Conservation (phyloP, 345 rosid species). For the Arabidopsis thaliana region DNA sequence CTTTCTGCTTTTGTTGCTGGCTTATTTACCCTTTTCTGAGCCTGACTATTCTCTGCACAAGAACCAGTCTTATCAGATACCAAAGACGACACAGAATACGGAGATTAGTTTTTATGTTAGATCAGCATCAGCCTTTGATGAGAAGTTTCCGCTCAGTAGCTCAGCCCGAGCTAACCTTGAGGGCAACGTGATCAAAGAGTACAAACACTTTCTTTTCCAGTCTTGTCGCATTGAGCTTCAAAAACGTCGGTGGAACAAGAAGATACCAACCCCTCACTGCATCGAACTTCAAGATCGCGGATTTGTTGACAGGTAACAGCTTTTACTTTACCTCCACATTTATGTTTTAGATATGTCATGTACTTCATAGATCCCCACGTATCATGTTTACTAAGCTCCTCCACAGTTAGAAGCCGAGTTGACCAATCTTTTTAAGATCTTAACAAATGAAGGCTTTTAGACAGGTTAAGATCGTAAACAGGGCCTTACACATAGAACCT, state of each 20-base stretch:
- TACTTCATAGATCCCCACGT: background rate
- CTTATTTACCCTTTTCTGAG: constrained; percentile 74
- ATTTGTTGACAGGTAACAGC: constrained; percentile 59
- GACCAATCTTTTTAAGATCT: background rate
- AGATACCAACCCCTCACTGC: constrained; percentile 80
- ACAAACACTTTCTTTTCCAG: constrained; percentile 66
- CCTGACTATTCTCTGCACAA: constrained; percentile 74
- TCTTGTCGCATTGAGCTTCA: constrained; percentile 76
- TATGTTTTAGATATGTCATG: constrained; percentile 16
- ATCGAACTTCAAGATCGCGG: constrained; percentile 67
- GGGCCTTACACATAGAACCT: background rate
- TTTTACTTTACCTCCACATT: constrained; percentile 1
- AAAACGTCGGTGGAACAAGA: constrained; percentile 78
- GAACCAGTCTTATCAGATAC: constrained; percentile 66
- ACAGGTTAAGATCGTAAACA: constrained; percentile 10
- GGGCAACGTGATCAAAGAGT: constrained; percentile 71
- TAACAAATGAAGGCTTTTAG: background rate
- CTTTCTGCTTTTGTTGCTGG: constrained; percentile 72
- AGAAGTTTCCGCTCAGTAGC: constrained; percentile 71
- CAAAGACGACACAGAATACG: constrained; percentile 66
- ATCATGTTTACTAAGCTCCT: constrained; percentile 16
- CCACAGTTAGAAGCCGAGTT: background rate
- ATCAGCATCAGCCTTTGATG: constrained; percentile 68
- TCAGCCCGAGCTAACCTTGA: constrained; percentile 67
- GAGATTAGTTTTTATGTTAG: constrained; percentile 76